Evolutionary conservation across 1,284 basidiomycete species (phyloP).

Genomic region (Trichosporon ovoides): DNA sequence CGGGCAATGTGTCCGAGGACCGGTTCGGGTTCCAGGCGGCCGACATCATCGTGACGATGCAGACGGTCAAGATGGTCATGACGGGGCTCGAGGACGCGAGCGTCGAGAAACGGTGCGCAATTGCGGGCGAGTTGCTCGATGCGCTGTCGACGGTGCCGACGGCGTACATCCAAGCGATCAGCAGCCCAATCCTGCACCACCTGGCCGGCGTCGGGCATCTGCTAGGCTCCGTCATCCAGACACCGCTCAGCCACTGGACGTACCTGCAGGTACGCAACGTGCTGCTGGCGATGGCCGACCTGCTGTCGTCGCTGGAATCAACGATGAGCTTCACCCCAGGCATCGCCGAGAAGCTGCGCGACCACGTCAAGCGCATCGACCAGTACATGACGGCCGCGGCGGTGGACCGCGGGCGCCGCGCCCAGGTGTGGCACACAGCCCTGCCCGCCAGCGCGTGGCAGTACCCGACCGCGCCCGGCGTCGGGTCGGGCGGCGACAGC

Average conservation of each 20-base stretch:
- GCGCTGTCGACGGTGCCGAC: conserved; percentile 41
- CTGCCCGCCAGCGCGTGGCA: conserved; percentile 13
- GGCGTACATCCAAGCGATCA: conserved; percentile 40
- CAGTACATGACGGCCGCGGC: conserved; percentile 42
- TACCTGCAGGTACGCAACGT: conserved; percentile 45
- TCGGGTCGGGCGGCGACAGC: neutral
- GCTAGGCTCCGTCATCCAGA: conserved; percentile 43
- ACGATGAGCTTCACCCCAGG: conserved; percentile 26
- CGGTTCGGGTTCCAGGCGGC: conserved; percentile 41
- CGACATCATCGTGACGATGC: conserved; percentile 43
- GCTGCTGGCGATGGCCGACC: conserved; percentile 39
- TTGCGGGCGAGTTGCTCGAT: conserved; percentile 44
- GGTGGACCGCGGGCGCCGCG: conserved; percentile 16
- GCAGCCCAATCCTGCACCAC: conserved; percentile 43
- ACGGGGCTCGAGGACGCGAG: conserved; percentile 35
- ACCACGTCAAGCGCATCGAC: conserved; percentile 44
- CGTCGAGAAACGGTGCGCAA: conserved; percentile 41
- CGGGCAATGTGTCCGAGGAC: conserved; percentile 36
- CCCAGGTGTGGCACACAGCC: conserved; percentile 18
- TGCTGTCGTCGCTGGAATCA: conserved; percentile 36
- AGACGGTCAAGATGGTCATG: conserved; percentile 47
- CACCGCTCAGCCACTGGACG: conserved; percentile 36
- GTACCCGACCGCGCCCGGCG: neutral
- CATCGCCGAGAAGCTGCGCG: conserved; percentile 34
- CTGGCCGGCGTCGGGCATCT: conserved; percentile 47